Conservation (phyloP, 2,329 filamentous ascomycete genomes). For the Colletotrichum camelliae region DNA sequence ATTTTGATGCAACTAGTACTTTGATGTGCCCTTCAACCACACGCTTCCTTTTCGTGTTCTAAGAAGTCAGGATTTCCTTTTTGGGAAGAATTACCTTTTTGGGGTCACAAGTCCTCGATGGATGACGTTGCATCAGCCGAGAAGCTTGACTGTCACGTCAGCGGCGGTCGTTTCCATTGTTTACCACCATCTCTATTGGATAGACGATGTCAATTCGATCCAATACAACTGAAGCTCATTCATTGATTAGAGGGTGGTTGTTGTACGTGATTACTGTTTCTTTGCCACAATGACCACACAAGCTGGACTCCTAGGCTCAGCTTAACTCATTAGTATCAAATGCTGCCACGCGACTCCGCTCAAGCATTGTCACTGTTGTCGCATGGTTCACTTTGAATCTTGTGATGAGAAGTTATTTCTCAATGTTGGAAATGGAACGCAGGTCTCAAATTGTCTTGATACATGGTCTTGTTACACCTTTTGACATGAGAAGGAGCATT, state of each 20-base stretch:
- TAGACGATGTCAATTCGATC: neutral
- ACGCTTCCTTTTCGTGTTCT: neutral
- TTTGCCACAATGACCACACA: fast-evolving
- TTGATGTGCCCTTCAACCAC: neutral
- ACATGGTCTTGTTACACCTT: neutral
- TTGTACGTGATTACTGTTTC: neutral
- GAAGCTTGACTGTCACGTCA: neutral
- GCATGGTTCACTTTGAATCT: neutral
- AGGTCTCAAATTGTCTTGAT: neutral
- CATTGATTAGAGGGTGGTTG: neutral
- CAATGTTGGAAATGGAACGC: fast-evolving
- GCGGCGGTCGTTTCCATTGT: neutral
- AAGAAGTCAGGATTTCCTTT: neutral
- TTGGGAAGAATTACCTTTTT: neutral
- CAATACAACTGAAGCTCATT: neutral
- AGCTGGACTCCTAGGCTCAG: neutral
- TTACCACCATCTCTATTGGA: neutral
- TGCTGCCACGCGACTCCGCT: neutral
- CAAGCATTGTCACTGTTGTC: neutral
- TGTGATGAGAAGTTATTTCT: neutral
- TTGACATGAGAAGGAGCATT: neutral
- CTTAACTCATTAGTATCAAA: neutral
- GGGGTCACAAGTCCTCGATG: neutral
- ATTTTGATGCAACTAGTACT: neutral
- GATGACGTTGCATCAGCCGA: neutral